These are phyloP conservation scores for Coemansia sp. DNA, from an alignment of 192 early-diverging fungal species.

Conservation along the genomic window DNA sequence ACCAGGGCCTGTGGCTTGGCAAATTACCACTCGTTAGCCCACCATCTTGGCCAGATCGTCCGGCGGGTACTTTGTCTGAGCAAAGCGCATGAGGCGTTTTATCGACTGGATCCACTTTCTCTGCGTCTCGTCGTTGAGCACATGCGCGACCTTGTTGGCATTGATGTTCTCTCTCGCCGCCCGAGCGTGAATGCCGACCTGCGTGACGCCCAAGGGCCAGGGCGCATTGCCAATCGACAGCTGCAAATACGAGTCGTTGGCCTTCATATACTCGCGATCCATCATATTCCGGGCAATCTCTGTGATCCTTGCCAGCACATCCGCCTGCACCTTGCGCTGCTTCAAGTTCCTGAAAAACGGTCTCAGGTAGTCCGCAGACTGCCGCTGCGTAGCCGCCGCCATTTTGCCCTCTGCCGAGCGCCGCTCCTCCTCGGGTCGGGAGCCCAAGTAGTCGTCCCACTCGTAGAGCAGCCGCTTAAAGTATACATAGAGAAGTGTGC, in stretches of 20 bases:
- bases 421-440: constrained; percentile 80
- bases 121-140: constrained; percentile 94
- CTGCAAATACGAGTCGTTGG: constrained; percentile 92
- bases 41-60: constrained; percentile 60
- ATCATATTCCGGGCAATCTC: constrained; percentile 90
- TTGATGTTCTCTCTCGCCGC: constrained; percentile 97
- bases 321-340: constrained; percentile 70
- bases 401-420: constrained; percentile 80
- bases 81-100: constrained; percentile 97
- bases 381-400: constrained; percentile 78
- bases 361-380: constrained; percentile 86
- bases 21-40: constrained; percentile 12
- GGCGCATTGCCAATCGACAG: constrained; percentile 97
- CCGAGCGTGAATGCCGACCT: constrained; percentile 98
- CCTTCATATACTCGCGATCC: constrained; percentile 86
- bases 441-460: constrained; percentile 82
- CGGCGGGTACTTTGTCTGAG: constrained; percentile 90
- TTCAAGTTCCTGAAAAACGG: constrained; percentile 92
- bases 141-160: constrained; percentile 94
- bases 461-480: constrained; percentile 83
- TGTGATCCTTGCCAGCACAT: constrained; percentile 87
- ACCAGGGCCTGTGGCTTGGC: not conserved
- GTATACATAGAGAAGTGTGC: constrained; percentile 79
- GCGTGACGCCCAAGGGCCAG: constrained; percentile 97
- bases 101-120: constrained; percentile 99